Evolutionary conservation across 176 grass and related monocot species (phyloP), one percentile per base, ranked within the genome.

Genomic region (sorghum (Sorghum bicolor)): DNA sequence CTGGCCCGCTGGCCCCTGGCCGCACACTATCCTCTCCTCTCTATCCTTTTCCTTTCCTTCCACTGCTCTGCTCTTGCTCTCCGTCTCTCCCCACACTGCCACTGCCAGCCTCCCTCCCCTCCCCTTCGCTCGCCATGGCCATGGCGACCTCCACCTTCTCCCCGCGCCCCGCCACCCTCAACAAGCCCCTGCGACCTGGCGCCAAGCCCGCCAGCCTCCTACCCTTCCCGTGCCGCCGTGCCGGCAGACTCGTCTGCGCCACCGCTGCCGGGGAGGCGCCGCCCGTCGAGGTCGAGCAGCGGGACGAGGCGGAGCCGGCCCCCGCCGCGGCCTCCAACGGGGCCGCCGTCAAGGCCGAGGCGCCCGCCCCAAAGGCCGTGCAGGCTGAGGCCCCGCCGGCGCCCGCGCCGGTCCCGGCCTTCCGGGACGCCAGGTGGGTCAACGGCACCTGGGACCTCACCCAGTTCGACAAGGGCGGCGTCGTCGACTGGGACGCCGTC

Each of bases 381-480:
- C 6, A 16, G 44, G 44, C 45, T 6, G 53, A 58, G 75, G 60
- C 33, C 19, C 30, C 15, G 67, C 45, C n/a, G 4, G 77, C 72
- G 31, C 74, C 83, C 0, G 71, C 12, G 32, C 38, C 40, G 11
- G 6, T 70, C 58, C 70, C 77, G 31, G 84, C 39, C 84, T 97
- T 97, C 76, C 81, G 79, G 16, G 95, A 97, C 64, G 82, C 60
- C 6, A 89, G 92, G 84, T 97, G 95, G 95, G 86, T 94, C 14
- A 90, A 91, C 75, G 92, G 92, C 45, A 94, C 95, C 39, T 97
- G 95, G 95, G 95, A 97, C 81, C 84, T 93, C 75, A 83, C 40
- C 30, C 89, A 86, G 74, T 97, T 97, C 87, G 72, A 74, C 1
- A 90, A 87, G 75, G 89, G 75, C 68, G 95, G 90, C 66, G 86